Base-by-base conservation (phyloP, 1,284 basidiomycete genomes). In the Sutorius eximius region DNA sequence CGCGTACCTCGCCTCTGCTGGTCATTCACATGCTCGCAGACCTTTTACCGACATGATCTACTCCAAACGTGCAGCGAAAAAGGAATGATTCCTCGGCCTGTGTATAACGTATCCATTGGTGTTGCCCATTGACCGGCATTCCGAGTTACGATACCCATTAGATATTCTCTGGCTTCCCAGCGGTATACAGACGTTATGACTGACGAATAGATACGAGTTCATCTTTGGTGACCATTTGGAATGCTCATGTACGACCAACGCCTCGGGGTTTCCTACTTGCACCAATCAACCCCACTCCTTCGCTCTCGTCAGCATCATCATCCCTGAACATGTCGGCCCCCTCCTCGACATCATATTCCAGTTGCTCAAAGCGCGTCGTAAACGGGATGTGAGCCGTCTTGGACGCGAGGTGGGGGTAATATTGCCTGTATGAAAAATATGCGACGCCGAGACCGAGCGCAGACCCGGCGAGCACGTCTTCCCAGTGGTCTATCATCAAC, bases 21-120 rank as follows among this genome's bases (percentile, higher is more conserved):
- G n/a, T 46, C 45, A 44, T 52, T 62, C 24, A 63, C 41, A 30
- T 4, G 29, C 5, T 22, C 33, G 15, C 53, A 91, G 88, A 20
- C 89, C 89, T 0, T 91, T 91, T 73, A 92, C 89, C 27, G 82
- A 86, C 70, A 89, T 85, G 86, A 91, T 92, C 58, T 92, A 92
- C 68, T 76, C 85, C 32, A 82, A 78, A 45, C 82, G 83, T 38
- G 53, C 65, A 1, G 65, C 62, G 38, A 75, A 75, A 57, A 71
- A 59, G 50, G 55, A 63, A 46, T 69, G 44, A 60, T 36, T 16
- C 3, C 5, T 37, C n/a, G 34, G 22, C 5, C 5, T 34, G 3
- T 36, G 52, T 34, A 30, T 13, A 45, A 27, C 42, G 4, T 33
- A 22, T 52, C n/a, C 27, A 32, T 38, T 18, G 24, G 34, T 15